Base-by-base conservation (phyloP, 2,329 filamentous ascomycete species). In the Lachnellula hyalina region DNA sequence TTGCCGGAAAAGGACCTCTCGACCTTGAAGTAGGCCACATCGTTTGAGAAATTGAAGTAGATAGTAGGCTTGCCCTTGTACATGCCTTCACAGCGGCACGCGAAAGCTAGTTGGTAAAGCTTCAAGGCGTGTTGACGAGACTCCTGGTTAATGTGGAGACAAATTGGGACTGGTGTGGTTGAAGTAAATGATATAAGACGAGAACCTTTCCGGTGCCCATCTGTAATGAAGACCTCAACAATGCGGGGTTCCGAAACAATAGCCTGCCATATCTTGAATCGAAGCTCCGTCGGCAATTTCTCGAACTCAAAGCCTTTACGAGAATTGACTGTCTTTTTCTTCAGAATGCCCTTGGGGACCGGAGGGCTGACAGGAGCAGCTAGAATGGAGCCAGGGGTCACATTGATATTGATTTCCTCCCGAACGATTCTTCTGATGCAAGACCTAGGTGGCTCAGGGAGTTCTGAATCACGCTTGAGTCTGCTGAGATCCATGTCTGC, bases 381-480 rank as follows among this genome's bases (percentile, higher is more conserved):
- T 17, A 44, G 1, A 9, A 21, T 7, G 9, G 5, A 9, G 17
- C 40, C 17, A 17, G 19, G 9, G 3, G 1, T 12, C 4, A 38
- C 7, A n/a, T n/a, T 1, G 14, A 1, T 2, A 9, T 38, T 8
- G 4, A 38, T 1, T n/a, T 7, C 1, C 1, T 15, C 12, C 14
- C 3, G 14, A n/a, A 38, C 2, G 2, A 38, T 9, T 2, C 12
- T 44, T 17, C 12, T 3, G 40, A 44, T 44, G 1, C 1, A 21
- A 23, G 40, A 44, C 17, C 17, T 44, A 1, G 23, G 17, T 1
- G 40, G 40, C 17, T 44, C 40, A 2, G 40, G 40, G 9, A 44
- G 1, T 2, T 44, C n/a, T n/a, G n/a, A n/a, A n/a, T n/a, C n/a
- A n/a, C n/a, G n/a, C n/a, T n/a, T n/a, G n/a, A n/a, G n/a, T n/a